phyloP scores from a whole-genome alignment of 139 green algal species.

The Chlorella sp. region DNA sequence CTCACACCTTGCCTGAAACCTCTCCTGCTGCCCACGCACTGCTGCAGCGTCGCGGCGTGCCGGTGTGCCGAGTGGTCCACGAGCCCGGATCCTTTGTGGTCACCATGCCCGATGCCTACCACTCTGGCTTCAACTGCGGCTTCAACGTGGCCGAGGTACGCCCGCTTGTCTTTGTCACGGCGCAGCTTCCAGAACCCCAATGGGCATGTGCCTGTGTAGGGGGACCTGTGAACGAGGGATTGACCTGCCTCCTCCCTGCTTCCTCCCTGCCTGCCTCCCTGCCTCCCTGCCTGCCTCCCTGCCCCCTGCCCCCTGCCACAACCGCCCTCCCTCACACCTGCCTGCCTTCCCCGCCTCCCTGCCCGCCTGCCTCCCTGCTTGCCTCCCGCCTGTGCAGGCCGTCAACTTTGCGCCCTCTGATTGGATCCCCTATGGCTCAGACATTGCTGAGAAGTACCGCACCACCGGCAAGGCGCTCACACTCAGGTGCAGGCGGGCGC shows the following conservation, averaged over 20 bases:
- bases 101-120: slow-evolving; percentile 91
- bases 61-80: slow-evolving; percentile 83
- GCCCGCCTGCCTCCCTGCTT: not conserved
- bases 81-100: slow-evolving; percentile 87
- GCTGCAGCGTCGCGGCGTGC: slow-evolving; percentile 71
- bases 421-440: slow-evolving; percentile 86
- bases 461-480: slow-evolving; percentile 51
- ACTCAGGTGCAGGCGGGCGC: slow-evolving; percentile 35
- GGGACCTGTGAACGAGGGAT: too few relatives aligned
- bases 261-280: too few relatives aligned
- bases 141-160: slow-evolving; percentile 69
- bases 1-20: too few relatives aligned
- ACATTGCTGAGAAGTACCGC: slow-evolving; percentile 71
- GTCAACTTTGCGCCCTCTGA: slow-evolving; percentile 92
- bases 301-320: not conserved
- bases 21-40: not conserved
- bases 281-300: not conserved
- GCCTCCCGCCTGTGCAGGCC: slow-evolving; percentile 65
- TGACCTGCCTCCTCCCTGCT: not conserved
- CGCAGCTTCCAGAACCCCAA: too few relatives aligned
- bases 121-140: slow-evolving; percentile 88
- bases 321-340: too few relatives aligned
- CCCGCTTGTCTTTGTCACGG: too few relatives aligned
- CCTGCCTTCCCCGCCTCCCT: not conserved
- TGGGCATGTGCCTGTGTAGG: too few relatives aligned